Conservation (phyloP, 139 green algal species). For the Chlamydomonas sphaeroides region DNA sequence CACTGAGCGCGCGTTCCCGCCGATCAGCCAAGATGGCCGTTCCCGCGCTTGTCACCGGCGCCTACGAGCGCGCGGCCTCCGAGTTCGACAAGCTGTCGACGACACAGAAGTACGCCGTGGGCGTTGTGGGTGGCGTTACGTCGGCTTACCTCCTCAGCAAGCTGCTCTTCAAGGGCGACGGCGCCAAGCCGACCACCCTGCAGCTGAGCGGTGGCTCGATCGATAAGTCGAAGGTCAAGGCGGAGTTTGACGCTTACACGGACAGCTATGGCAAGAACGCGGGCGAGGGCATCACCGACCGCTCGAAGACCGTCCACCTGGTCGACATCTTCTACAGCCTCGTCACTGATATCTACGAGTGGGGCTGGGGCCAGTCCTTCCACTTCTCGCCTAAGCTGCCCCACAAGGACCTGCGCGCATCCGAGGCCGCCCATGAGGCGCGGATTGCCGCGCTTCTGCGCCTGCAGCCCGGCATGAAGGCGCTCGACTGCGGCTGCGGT, state of each 20-base stretch:
- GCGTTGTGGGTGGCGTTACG: conserved; percentile 17
- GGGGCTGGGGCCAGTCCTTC: conserved; percentile 97
- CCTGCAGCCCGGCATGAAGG: conserved; percentile 78
- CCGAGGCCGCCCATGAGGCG: conserved; percentile 90
- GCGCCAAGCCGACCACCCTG: conserved; percentile 64
- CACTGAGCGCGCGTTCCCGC: background rate
- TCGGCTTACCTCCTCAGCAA: conserved; percentile 23
- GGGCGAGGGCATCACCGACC: conserved; percentile 63
- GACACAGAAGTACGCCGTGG: conserved; percentile 37
- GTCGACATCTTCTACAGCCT: conserved; percentile 82
- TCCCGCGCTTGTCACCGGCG: background rate
- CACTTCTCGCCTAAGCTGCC: conserved; percentile 96
- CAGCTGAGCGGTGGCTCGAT: conserved; percentile 79
- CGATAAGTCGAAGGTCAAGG: conserved; percentile 65
- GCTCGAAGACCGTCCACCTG: conserved; percentile 64
- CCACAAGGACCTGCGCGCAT: conserved; percentile 69
- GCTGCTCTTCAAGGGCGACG: background rate
- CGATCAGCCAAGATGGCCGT: background rate
- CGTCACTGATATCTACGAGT: conserved; percentile 98
- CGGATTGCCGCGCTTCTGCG: conserved; percentile 78
- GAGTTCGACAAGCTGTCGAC: conserved; percentile 43
- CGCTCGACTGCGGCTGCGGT: conserved; percentile 95
- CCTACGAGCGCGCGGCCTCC: conserved; percentile 1
- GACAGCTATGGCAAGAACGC: conserved; percentile 65
- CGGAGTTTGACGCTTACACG: conserved; percentile 71